Evolutionary conservation across 148 eudicot genomes (phyloP).

Genomic region (Agrostemma githago): DNA sequence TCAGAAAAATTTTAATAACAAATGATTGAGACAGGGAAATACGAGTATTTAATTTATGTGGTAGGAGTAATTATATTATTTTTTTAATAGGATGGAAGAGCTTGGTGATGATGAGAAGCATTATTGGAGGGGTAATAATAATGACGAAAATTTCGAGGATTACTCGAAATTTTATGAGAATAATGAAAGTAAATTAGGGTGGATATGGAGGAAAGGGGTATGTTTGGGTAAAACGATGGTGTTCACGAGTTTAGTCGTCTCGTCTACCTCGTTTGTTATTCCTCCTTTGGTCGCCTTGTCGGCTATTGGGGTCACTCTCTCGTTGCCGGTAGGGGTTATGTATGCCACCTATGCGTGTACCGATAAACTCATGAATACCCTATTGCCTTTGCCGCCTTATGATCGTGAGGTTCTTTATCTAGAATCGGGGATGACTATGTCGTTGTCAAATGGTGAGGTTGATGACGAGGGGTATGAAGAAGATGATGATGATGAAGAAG

Average conservation of each 20-base stretch:
- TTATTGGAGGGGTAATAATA: not conserved
- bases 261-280: constrained; percentile 66
- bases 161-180: constrained; percentile 8
- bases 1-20: no score
- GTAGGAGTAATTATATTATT: not conserved
- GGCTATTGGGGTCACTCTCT: constrained; percentile 53
- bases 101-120: constrained; percentile 18
- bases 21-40: no score
- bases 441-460: constrained; percentile 11
- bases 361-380: constrained; percentile 59
- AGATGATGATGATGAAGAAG: constrained; percentile 18
- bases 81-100: constrained; percentile 16
- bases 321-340: constrained; percentile 56
- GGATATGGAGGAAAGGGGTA: constrained; percentile 46
- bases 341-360: constrained; percentile 56
- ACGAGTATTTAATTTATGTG: no score
- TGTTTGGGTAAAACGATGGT: constrained; percentile 54
- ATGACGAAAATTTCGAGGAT: not conserved
- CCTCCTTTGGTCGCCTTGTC: constrained; percentile 65
- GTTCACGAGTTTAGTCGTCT: constrained; percentile 45
- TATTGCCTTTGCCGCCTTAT: constrained; percentile 37
- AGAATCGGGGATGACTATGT: not conserved
- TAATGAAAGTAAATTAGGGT: constrained; percentile 19
- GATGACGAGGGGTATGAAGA: constrained; percentile 13
- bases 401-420: not conserved